A percentile compares a stretch with the other conserved stretches of the same genome.
Evolutionary conservation across 2,329 filamentous ascomycete species (phyloP).

Genomic region (Dichotomopilus funicola): DNA sequence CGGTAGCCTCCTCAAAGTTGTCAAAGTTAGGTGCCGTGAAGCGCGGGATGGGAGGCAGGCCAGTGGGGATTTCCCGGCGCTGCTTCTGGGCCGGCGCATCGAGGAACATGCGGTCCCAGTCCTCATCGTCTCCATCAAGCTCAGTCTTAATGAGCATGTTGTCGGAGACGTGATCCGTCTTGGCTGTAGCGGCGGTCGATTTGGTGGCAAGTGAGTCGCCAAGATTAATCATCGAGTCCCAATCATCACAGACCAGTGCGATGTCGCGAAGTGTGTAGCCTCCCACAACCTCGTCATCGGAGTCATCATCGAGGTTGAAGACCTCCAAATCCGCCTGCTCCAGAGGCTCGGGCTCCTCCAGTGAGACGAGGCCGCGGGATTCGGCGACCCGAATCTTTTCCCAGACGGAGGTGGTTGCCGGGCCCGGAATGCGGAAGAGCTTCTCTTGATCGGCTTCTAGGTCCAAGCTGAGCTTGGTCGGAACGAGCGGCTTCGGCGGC

Average conservation of each 20-base stretch:
- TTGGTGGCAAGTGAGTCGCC: slow-evolving; percentile 28
- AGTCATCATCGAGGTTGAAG: slow-evolving; percentile 37
- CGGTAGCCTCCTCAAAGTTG: slow-evolving; percentile 68
- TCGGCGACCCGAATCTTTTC: slow-evolving; percentile 49
- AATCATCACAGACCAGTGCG: slow-evolving; percentile 79
- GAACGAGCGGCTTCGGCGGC: slow-evolving; percentile 72
- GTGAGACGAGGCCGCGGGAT: slow-evolving; percentile 41
- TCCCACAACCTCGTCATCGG: slow-evolving; percentile 60
- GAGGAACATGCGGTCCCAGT: slow-evolving; percentile 58
- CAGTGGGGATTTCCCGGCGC: slow-evolving; percentile 44
- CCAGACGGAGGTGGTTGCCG: slow-evolving; percentile 46
- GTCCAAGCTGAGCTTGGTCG: slow-evolving; percentile 83
- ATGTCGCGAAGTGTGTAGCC: slow-evolving; percentile 76
- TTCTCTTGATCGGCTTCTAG: slow-evolving; percentile 82
- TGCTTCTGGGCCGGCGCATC: slow-evolving; percentile 57
- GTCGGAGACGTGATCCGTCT: slow-evolving; percentile 16
- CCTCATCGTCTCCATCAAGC: slow-evolving; percentile 50
- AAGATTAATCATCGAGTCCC: slow-evolving; percentile 58
- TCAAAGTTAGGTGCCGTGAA: slow-evolving; percentile 68
- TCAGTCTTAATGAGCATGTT: slow-evolving; percentile 30
- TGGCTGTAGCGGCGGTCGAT: slow-evolving; percentile 11
- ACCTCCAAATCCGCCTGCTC: slow-evolving; percentile 41
- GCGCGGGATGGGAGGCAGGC: slow-evolving; percentile 50
- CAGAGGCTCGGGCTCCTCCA: slow-evolving; percentile 34
- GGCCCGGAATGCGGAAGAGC: slow-evolving; percentile 67